phyloP scores from a whole-genome alignment of 2,329 filamentous ascomycete genomes.

The Samsoniella hepiali region DNA sequence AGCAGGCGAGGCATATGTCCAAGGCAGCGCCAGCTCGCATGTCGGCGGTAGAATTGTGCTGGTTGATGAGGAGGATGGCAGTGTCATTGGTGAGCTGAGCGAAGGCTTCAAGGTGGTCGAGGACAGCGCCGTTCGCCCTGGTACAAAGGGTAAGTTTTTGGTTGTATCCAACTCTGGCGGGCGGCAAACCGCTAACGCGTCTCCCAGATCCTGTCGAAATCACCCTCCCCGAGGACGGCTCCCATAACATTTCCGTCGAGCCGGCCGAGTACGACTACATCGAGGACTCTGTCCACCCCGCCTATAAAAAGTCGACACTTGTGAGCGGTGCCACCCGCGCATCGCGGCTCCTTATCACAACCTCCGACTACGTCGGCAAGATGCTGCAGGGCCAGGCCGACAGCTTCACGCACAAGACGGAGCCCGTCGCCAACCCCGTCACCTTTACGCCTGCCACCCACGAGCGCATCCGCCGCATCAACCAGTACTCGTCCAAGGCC shows the following conservation, averaged over 20 bases:
- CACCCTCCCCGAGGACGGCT: constrained; percentile 65
- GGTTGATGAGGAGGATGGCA: constrained; percentile 93
- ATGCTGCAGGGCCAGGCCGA: constrained; percentile 75
- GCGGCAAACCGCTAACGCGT: constrained; percentile 3
- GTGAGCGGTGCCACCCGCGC: constrained; percentile 85
- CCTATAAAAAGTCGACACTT: constrained; percentile 83
- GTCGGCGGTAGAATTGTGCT: constrained; percentile 77
- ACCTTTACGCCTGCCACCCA: constrained; percentile 86
- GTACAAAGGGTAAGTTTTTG: constrained; percentile 73
- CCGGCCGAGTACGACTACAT: constrained; percentile 70
- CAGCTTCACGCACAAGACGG: constrained; percentile 73
- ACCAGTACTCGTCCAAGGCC: constrained; percentile 76
- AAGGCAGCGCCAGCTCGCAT: constrained; percentile 54
- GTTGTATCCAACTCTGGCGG: not conserved
- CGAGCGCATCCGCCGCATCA: constrained; percentile 80
- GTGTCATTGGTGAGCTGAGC: constrained; percentile 86
- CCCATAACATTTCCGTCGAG: constrained; percentile 60
- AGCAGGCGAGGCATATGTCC: constrained; percentile 74
- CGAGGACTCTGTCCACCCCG: constrained; percentile 76
- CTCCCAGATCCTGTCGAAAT: constrained; percentile 71
- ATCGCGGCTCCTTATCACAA: constrained; percentile 87
- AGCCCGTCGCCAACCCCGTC: constrained; percentile 75
- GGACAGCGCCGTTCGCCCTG: constrained; percentile 69
- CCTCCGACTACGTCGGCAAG: constrained; percentile 74
- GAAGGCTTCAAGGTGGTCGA: constrained; percentile 80